Conservation (phyloP, 129 eudicot genomes). For the Rutidosis leptorrhynchoides region DNA sequence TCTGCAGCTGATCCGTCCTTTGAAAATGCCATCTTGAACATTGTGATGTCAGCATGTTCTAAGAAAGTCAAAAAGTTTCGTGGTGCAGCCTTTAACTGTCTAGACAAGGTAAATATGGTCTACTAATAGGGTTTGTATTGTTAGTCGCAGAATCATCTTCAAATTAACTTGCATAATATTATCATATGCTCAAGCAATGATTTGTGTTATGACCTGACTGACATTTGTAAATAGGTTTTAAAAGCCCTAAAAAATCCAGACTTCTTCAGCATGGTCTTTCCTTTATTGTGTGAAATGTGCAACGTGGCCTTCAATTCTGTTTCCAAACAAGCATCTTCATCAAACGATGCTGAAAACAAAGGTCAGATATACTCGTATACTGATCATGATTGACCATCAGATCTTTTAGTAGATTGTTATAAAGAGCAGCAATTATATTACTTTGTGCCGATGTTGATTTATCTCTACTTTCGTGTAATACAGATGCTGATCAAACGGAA, state of each 20-base stretch:
- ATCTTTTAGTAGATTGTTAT: background rate
- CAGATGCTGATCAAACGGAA: conserved; percentile 50
- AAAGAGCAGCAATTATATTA: conserved; percentile 1
- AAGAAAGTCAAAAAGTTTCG: conserved; percentile 73
- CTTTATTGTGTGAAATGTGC: conserved; percentile 66
- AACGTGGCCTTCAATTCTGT: conserved; percentile 28
- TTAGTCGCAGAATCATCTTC: background rate
- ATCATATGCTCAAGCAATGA: conserved; percentile 9
- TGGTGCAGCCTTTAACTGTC: conserved; percentile 81
- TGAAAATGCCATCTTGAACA: conserved; percentile 60
- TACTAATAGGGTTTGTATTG: background rate
- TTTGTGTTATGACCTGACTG: conserved; percentile 24
- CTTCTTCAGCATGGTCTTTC: conserved; percentile 67
- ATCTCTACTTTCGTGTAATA: conserved; percentile 28
- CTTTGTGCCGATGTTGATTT: conserved; percentile 13
- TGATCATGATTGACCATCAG: background rate
- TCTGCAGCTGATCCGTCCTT: conserved; percentile 54
- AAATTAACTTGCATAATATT: background rate
- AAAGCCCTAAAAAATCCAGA: conserved; percentile 73
- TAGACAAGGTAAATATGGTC: conserved; percentile 58
- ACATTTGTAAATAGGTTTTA: conserved; percentile 47
- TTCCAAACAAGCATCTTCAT: conserved; percentile 42
- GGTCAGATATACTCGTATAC: conserved; percentile 37
- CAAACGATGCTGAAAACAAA: conserved; percentile 44
- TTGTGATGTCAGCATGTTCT: conserved; percentile 65